Percentiles rank a stretch among this genome's conserved stretches.
These are phyloP conservation scores for Ammopiptanthus mongolicus DNA, from an alignment of 306 rosid species.

Conservation along the genomic window DNA sequence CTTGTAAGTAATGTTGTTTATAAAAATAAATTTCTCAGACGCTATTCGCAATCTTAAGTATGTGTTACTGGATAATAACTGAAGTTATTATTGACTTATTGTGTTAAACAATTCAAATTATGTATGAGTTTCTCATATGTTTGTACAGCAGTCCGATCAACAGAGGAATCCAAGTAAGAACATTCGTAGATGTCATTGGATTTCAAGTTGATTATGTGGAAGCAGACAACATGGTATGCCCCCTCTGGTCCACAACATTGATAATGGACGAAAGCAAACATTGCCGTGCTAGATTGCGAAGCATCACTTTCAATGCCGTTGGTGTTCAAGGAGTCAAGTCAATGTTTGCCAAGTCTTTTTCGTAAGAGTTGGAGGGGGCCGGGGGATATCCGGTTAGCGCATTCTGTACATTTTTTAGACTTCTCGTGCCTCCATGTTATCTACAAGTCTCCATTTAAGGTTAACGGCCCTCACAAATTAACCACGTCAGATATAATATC, in stretches of 20 bases:
- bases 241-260: not conserved
- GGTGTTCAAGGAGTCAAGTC: not conserved
- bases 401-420: not conserved
- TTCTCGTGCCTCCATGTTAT: not conserved
- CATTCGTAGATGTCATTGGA: not conserved
- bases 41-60: too few relatives aligned
- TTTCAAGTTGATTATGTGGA: not conserved
- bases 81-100: too few relatives aligned
- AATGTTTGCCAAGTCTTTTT: too few relatives aligned
- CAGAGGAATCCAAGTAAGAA: not conserved
- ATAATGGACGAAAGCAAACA: not conserved
- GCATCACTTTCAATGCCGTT: not conserved
- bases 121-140: too few relatives aligned
- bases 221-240: not conserved
- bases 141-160: not conserved
- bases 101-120: too few relatives aligned
- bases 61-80: too few relatives aligned
- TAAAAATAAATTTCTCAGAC: too few relatives aligned
- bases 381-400: not conserved
- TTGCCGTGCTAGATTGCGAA: not conserved
- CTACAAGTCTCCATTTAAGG: not conserved
- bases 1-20: too few relatives aligned
- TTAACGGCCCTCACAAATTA: not conserved
- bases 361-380: too few relatives aligned
- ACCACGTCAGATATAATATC: not conserved